Evolutionary conservation across 2,329 filamentous ascomycete species (phyloP).

Genomic region (Cytospora piceae): DNA sequence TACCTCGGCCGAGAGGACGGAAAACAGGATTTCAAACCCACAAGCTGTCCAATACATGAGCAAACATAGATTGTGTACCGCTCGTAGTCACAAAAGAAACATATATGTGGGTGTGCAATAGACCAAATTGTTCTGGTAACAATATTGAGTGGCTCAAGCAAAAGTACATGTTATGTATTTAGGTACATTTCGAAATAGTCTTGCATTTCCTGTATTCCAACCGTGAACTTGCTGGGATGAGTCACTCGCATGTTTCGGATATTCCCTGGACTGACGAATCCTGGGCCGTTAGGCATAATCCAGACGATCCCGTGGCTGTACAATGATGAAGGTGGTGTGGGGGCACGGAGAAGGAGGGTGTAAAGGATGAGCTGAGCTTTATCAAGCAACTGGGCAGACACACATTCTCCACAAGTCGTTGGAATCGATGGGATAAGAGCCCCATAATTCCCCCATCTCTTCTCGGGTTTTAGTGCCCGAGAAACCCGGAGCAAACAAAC

Average conservation of each 20-base stretch:
- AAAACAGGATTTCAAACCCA: background rate
- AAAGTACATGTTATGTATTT: background rate
- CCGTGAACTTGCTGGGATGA: background rate
- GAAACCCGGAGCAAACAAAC: background rate
- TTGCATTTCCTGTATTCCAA: background rate
- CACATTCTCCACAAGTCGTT: no score
- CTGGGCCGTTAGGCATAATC: background rate
- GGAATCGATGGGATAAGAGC: background rate
- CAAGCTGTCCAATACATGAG: background rate
- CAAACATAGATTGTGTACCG: background rate
- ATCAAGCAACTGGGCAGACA: background rate
- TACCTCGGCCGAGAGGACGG: background rate
- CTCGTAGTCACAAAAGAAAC: background rate
- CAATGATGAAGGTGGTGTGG: constrained; percentile 1
- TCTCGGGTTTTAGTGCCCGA: background rate
- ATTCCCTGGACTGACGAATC: background rate
- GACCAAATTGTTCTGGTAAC: background rate
- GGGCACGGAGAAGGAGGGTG: background rate
- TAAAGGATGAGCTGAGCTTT: constrained; percentile 2
- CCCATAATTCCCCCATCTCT: background rate
- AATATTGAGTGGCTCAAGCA: background rate
- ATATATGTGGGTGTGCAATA: background rate
- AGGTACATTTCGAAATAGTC: background rate
- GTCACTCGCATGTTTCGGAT: background rate
- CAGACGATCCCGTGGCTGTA: constrained; percentile 6